These are phyloP conservation scores for Lipomyces oligophaga DNA, from an alignment of 805 yeast genomes.

Conservation along the genomic window DNA sequence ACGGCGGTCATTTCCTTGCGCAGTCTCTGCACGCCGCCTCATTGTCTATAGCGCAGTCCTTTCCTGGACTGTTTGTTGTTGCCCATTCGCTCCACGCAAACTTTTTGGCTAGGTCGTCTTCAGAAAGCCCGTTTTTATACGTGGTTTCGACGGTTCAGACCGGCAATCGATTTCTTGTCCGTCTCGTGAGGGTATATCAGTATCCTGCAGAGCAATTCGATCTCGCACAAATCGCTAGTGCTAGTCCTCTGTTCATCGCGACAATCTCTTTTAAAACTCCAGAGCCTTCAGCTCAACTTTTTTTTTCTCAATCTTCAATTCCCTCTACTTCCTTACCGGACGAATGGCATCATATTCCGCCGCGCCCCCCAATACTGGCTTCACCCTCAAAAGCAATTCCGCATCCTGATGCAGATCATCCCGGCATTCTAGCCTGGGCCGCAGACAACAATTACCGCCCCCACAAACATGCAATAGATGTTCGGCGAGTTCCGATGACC, in stretches of 20 bases:
- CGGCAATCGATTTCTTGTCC: slow-evolving; percentile 8
- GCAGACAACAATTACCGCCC: no score
- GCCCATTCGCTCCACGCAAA: slow-evolving; percentile 13
- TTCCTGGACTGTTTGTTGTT: no score
- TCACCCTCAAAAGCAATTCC: no score
- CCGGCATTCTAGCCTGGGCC: no score
- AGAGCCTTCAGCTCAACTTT: not conserved
- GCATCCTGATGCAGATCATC: no score
- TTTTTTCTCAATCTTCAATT: no score
- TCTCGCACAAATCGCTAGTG: not conserved
- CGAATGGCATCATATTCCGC: no score
- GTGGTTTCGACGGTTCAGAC: slow-evolving; percentile 9
- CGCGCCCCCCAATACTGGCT: no score
- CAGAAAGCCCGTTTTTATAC: slow-evolving; percentile 11
- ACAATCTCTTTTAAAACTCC: not conserved
- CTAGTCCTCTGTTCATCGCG: not conserved
- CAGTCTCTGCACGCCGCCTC: slow-evolving; percentile 18
- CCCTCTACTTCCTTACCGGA: no score
- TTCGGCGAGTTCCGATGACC: slow-evolving; percentile 10
- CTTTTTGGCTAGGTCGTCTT: slow-evolving; percentile 8
- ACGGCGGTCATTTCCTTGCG: slow-evolving; percentile 23
- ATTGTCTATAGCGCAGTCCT: not conserved
- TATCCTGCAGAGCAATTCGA: not conserved
- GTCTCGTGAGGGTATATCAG: slow-evolving; percentile 12
- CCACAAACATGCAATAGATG: slow-evolving; percentile 21